Conservation (phyloP, 306 rosid species). For the Neltuma alba region DNA sequence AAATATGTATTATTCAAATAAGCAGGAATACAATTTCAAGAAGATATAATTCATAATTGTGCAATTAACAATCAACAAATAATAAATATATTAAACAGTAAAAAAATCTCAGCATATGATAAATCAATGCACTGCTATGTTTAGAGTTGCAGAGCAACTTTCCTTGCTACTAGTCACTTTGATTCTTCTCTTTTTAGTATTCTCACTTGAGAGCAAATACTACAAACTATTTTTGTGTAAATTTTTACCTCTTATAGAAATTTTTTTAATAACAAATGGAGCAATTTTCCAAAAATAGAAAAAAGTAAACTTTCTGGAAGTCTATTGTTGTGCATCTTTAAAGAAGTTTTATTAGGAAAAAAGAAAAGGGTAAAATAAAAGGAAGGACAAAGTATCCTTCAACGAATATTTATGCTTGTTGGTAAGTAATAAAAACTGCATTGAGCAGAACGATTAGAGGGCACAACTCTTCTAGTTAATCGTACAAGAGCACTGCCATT, state of each 20-base stretch:
- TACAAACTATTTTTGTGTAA: background rate
- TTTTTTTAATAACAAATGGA: background rate
- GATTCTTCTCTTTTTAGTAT: background rate
- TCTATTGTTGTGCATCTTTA: too few relatives aligned
- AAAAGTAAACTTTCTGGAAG: too few relatives aligned
- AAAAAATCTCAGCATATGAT: constrained; percentile 1
- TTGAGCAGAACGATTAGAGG: background rate
- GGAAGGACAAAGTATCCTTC: background rate
- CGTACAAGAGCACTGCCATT: too few relatives aligned
- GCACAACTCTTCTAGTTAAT: too few relatives aligned
- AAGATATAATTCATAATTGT: constrained; percentile 9
- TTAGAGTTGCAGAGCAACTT: background rate
- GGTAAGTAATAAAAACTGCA: constrained; percentile 26
- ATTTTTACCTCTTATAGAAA: background rate
- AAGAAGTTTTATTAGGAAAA: background rate
- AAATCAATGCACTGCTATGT: constrained; percentile 7
- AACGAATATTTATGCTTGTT: background rate
- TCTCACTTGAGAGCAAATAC: background rate
- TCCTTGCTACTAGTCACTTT: background rate
- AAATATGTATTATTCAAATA: constrained; percentile 23
- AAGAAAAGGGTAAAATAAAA: background rate
- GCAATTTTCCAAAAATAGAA: too few relatives aligned
- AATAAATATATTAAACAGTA: background rate
- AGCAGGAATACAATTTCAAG: constrained; percentile 27
- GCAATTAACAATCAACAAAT: constrained; percentile 29